phyloP scores from a whole-genome alignment of 2,329 filamentous ascomycete genomes.

The Calonectria pauciramosa region DNA sequence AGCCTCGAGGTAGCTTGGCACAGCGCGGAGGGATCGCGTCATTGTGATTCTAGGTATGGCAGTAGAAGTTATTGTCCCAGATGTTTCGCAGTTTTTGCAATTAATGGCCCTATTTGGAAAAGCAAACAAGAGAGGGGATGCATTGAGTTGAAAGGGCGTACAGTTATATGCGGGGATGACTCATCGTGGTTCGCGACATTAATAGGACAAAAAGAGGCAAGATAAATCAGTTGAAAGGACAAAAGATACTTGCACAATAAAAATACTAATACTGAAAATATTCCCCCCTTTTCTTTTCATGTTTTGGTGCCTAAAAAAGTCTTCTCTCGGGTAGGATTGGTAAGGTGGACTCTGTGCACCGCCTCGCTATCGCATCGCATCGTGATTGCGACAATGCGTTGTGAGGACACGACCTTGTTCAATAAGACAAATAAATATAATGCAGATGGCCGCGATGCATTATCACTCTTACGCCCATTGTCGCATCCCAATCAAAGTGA shows the following conservation, averaged over 20 bases:
- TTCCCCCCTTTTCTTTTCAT: neutral
- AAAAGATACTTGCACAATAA: neutral
- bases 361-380: neutral
- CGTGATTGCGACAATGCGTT: neutral
- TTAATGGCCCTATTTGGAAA: neutral
- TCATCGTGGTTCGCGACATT: neutral
- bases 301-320: neutral
- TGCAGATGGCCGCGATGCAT: neutral
- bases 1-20: conserved; percentile 43
- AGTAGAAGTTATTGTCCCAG: neutral
- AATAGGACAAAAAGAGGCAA: neutral
- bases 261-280: neutral
- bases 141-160: too few relatives aligned
- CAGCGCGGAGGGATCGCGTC: conserved; percentile 23
- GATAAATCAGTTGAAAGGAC: neutral
- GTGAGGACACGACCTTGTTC: neutral
- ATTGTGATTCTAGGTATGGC: conserved; percentile 10
- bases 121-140: neutral
- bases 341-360: neutral
- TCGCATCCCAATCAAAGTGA: neutral
- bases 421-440: neutral
- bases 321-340: neutral
- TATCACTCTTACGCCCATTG: neutral
- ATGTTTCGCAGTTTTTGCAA: neutral
- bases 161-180: neutral